Conservation (phyloP, 1,284 basidiomycete species). For the Puccinia hordei region DNA sequence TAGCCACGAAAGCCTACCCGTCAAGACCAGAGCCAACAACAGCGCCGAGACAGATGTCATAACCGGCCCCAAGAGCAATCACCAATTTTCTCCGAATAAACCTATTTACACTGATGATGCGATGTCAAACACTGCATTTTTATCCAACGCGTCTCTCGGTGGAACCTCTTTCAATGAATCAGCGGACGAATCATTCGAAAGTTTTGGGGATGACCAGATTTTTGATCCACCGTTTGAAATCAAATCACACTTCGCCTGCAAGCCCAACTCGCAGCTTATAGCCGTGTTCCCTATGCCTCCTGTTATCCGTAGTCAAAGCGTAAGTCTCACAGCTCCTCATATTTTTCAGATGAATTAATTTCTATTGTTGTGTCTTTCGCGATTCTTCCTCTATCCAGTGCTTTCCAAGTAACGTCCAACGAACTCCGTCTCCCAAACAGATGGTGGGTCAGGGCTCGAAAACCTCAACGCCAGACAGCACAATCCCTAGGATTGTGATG, state of each 20-base stretch:
- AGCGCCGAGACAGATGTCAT: not conserved
- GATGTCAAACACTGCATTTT: not conserved
- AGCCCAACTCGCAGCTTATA: not conserved
- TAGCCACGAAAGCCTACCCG: not conserved
- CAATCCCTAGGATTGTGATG: not conserved
- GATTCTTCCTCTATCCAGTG: too few relatives aligned
- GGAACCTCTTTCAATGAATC: not conserved
- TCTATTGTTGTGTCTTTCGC: too few relatives aligned
- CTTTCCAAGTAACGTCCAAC: not conserved
- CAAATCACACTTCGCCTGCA: not conserved
- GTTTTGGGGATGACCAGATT: constrained; percentile 24
- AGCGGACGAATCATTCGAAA: constrained; percentile 36
- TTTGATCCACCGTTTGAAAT: not conserved
- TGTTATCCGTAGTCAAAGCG: not conserved
- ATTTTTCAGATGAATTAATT: not conserved
- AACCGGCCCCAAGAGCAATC: not conserved
- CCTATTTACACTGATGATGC: not conserved
- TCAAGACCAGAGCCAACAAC: not conserved
- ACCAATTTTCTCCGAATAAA: not conserved
- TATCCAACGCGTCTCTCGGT: not conserved
- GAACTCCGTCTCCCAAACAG: constrained; percentile 26
- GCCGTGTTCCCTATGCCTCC: constrained; percentile 20
- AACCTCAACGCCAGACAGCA: not conserved
- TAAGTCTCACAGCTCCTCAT: not conserved
- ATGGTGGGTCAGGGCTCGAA: not conserved